Base-by-base conservation (phyloP, 75 land plant genomes). In the Cunninghamia lanceolata region DNA sequence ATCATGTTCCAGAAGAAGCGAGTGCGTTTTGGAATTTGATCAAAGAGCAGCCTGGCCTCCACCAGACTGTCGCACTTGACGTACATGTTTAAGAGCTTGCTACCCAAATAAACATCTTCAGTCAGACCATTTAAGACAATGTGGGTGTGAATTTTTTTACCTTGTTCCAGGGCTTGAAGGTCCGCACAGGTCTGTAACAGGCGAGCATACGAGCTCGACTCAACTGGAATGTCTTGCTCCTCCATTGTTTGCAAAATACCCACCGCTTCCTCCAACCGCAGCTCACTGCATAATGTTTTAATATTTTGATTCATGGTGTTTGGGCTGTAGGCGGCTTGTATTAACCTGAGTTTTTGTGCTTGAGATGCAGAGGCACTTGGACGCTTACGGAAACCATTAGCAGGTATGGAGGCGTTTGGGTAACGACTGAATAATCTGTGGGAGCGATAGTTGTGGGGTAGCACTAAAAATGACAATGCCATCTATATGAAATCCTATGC, bases 61-160 rank as follows among this genome's bases (percentile, higher is more conserved):
- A 84, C 82, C 15, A 85, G 36, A 16, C 84, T 73, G 19, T 84
- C 85, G 47, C 91, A 86, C 39, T 56, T n/a, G 2, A 85, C 40
- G 82, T 94, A 92, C 86, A 94, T 82, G 19, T 75, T 80, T 15
- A 85, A 63, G n/a, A 92, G 90, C 85, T 89, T 91, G 75, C 75
- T 73, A 32, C 36, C 36, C 16, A 73, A 73, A 73, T 73, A 73
- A 73, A 73, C 75, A 73, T 73, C 38, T 34, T 73, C 36, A 25
- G 75, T 34, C 16, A 73, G 36, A 73, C 13, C 75, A 73, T 73
- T 73, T 30, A 73, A 73, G 36, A 73, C 15, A 34, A 73, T 73
- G 75, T 73, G 14, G 75, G 75, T 73, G 36, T 73, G 75, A 34
- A 73, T 73, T 30, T 32, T 36, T 32, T 30, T 73, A 32, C 75